phyloP scores from a whole-genome alignment of 2,329 filamentous ascomycete genomes.

The Claviceps arundinis region DNA sequence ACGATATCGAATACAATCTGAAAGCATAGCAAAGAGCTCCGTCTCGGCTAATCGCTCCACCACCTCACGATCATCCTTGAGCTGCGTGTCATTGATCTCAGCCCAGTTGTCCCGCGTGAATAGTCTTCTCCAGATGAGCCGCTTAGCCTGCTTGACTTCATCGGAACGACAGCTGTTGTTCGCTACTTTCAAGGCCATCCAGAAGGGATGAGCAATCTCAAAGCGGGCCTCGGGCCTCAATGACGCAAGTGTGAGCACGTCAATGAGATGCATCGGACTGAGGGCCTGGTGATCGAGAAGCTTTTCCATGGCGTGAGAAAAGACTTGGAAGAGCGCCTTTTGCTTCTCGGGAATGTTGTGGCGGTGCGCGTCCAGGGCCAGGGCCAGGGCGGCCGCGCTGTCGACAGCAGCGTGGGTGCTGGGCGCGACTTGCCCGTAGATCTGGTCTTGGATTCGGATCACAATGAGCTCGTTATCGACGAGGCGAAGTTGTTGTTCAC shows the following conservation, averaged over 20 bases:
- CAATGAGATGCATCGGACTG: constrained; percentile 51
- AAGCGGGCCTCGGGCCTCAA: constrained; percentile 34
- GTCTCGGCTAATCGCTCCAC: constrained; percentile 50
- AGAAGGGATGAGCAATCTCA: constrained; percentile 56
- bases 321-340: constrained; percentile 53
- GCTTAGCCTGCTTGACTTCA: constrained; percentile 43
- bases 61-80: constrained; percentile 58
- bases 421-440: constrained; percentile 59
- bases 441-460: constrained; percentile 64
- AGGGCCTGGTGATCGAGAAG: constrained; percentile 62
- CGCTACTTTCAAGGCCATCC: constrained; percentile 53
- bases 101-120: constrained; percentile 78
- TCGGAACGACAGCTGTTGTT: constrained; percentile 41
- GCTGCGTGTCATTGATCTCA: constrained; percentile 61
- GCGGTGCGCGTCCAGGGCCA: constrained; percentile 58
- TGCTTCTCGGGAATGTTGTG: constrained; percentile 42
- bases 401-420: constrained; percentile 64
- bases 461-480: constrained; percentile 54
- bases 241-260: constrained; percentile 64
- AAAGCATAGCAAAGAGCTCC: constrained; percentile 53
- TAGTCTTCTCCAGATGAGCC: constrained; percentile 74
- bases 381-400: constrained; percentile 59
- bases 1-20: constrained; percentile 52
- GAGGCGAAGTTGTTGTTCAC: constrained; percentile 32
- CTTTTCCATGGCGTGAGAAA: constrained; percentile 56